phyloP scores from a whole-genome alignment of 2,329 filamentous ascomycete species.

The Pseudocercospora eumusae region DNA sequence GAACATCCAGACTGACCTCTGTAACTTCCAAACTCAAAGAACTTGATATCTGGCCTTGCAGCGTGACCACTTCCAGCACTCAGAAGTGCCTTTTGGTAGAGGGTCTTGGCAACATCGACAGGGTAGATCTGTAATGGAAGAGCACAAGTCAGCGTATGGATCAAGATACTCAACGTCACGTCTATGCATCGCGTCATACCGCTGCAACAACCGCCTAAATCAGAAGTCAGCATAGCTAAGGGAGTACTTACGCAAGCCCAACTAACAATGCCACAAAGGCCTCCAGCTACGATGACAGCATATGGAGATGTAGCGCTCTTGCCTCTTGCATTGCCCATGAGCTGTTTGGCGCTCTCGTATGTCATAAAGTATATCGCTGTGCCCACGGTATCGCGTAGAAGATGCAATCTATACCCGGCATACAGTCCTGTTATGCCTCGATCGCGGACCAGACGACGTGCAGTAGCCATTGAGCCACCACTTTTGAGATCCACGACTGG shows the following conservation, averaged over 20 bases:
- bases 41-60: constrained; percentile 67
- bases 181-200: not conserved
- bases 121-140: constrained; percentile 50
- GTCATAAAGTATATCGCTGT: constrained; percentile 87
- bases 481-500: constrained; percentile 26
- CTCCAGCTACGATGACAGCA: constrained; percentile 75
- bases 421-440: constrained; percentile 74
- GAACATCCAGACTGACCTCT: constrained; percentile 54
- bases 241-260: constrained; percentile 69
- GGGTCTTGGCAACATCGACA: constrained; percentile 81
- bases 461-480: constrained; percentile 53
- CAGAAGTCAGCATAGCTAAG: constrained; percentile 7
- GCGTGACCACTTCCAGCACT: constrained; percentile 59
- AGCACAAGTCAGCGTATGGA: constrained; percentile 10
- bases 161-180: not conserved
- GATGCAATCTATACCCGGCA: constrained; percentile 75
- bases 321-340: constrained; percentile 73
- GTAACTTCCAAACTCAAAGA: constrained; percentile 77
- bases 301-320: constrained; percentile 75
- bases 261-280: constrained; percentile 78
- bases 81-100: constrained; percentile 80
- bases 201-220: constrained; percentile 1
- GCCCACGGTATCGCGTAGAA: constrained; percentile 83
- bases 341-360: constrained; percentile 82
- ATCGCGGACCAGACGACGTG: constrained; percentile 74